Evolutionary conservation across 495 filamentous ascomycete species (phyloP).

Genomic region (Penicillium canariense): DNA sequence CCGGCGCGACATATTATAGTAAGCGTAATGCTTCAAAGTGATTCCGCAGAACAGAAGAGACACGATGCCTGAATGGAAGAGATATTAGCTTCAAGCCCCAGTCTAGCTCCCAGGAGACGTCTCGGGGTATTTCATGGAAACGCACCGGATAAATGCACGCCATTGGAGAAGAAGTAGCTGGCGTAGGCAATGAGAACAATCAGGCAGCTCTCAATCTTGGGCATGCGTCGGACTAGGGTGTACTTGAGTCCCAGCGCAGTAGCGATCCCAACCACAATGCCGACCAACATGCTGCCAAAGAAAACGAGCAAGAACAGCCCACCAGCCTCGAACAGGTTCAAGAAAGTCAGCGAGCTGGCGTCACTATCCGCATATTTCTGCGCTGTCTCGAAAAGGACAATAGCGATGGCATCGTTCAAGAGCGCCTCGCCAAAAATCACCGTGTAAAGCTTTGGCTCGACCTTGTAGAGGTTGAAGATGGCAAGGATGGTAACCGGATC

Average conservation of each 20-base stretch:
- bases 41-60: conserved; percentile 97
- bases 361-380: conserved; percentile 74
- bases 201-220: conserved; percentile 94
- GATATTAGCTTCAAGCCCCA: conserved; percentile 5
- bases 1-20: conserved; percentile 98
- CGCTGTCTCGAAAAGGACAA: conserved; percentile 97
- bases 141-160: conserved; percentile 89
- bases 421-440: conserved; percentile 98
- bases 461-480: conserved; percentile 99
- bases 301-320: conserved; percentile 95
- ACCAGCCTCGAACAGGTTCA: conserved; percentile 82
- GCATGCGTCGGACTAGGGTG: conserved; percentile 85
- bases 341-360: conserved; percentile 60
- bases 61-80: conserved; percentile 72
- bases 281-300: conserved; percentile 89
- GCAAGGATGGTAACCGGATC: conserved; percentile 97
- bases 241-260: conserved; percentile 89
- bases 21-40: conserved; percentile 96
- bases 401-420: conserved; percentile 95
- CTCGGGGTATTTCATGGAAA: too few relatives aligned
- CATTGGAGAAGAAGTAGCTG: conserved; percentile 96
- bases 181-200: conserved; percentile 93
- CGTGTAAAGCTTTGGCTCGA: conserved; percentile 97
- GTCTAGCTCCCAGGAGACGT: too few relatives aligned
- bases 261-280: conserved; percentile 78